Evolutionary conservation across 2,329 filamentous ascomycete species (phyloP).

Genomic region (Diplodia mutila): DNA sequence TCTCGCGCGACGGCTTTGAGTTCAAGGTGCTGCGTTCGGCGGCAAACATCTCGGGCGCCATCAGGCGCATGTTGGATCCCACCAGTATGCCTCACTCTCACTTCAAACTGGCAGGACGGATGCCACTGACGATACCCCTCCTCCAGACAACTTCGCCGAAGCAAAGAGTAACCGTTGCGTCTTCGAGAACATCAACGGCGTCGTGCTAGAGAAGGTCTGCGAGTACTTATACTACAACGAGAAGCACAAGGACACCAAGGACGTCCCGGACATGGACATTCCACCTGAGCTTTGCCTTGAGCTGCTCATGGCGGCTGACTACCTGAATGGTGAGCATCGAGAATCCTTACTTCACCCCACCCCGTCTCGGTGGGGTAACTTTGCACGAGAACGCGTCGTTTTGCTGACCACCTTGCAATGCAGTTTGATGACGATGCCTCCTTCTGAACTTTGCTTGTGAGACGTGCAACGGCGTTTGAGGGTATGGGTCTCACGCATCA

Average conservation of each 20-base stretch:
- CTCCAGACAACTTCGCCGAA: conserved; percentile 66
- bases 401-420: neutral
- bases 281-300: conserved; percentile 78
- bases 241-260: conserved; percentile 68
- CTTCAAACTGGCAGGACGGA: neutral
- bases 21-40: conserved; percentile 75
- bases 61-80: conserved; percentile 75
- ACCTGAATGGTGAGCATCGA: conserved; percentile 58
- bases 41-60: conserved; percentile 69
- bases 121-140: neutral
- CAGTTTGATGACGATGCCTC: conserved; percentile 10
- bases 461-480: conserved; percentile 4
- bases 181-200: conserved; percentile 73
- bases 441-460: neutral
- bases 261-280: conserved; percentile 80
- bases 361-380: neutral
- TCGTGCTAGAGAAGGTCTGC: conserved; percentile 77
- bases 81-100: conserved; percentile 52
- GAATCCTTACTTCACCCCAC: too few species aligned
- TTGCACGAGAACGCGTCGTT: neutral
- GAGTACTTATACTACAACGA: conserved; percentile 86
- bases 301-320: conserved; percentile 77
- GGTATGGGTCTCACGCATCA: neutral
- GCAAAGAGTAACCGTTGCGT: conserved; percentile 65
- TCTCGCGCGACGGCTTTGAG: conserved; percentile 76